Evolutionary conservation across 1,284 basidiomycete genomes (phyloP).

Genomic region (Malassezia furfur): DNA sequence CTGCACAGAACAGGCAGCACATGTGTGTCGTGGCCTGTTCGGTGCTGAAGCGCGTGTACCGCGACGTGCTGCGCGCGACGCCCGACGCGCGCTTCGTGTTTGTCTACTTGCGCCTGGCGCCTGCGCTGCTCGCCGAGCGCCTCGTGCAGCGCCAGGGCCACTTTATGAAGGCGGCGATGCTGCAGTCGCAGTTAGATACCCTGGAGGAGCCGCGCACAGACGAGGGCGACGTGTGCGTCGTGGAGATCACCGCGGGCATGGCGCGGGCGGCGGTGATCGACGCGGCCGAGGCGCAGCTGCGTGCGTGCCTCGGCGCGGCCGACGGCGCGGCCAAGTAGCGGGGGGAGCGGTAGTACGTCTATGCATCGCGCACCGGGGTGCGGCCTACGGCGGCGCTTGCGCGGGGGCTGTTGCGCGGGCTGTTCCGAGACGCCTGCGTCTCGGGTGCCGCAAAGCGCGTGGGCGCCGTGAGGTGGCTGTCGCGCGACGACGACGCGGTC

Average conservation of each 20-base stretch:
- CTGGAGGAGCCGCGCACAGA: constrained; percentile 59
- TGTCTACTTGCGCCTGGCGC: constrained; percentile 67
- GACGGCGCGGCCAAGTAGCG: not conserved
- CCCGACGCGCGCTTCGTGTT: constrained; percentile 57
- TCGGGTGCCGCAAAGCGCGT: not conserved
- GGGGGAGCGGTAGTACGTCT: not conserved
- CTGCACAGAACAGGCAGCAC: constrained; percentile 2
- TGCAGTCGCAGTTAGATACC: constrained; percentile 70
- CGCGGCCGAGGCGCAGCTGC: not conserved
- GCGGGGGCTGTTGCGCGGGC: constrained; percentile 2
- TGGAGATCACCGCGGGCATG: not conserved
- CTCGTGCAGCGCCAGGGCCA: constrained; percentile 66
- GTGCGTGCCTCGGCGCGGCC: no score
- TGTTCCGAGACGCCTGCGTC: not conserved
- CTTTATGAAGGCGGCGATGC: constrained; percentile 79
- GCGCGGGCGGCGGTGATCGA: not conserved
- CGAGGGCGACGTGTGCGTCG: not conserved
- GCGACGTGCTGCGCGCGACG: constrained; percentile 64
- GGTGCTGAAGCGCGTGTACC: constrained; percentile 67
- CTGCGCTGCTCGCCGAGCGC: constrained; percentile 59
- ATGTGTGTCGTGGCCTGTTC: constrained; percentile 67
- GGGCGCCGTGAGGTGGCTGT: not conserved
- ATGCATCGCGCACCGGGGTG: not conserved
- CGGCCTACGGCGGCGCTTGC: not conserved
- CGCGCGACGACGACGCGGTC: constrained; percentile 1